Percentiles rank a stretch among this genome's conserved stretches.
These are phyloP conservation scores for Globisporangium acanthophoron DNA, from an alignment of 352 stramenopile species.

Conservation along the genomic window DNA sequence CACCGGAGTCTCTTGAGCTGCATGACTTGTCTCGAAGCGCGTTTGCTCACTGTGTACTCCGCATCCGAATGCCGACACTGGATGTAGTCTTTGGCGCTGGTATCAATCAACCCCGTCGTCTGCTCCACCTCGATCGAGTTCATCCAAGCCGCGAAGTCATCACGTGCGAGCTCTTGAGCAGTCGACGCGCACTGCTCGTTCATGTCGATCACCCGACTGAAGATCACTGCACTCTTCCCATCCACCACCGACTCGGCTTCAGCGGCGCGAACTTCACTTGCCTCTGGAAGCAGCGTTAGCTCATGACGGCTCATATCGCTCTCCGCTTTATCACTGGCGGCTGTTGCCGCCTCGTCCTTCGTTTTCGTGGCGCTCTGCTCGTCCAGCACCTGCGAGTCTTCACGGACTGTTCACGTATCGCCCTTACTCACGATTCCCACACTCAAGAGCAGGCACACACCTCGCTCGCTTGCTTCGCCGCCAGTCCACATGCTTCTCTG, in stretches of 20 bases:
- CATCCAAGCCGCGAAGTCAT: background rate
- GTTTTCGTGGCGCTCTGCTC: background rate
- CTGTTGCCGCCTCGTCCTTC: background rate
- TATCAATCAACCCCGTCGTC: background rate
- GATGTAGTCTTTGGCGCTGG: background rate
- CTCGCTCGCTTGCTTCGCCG: background rate
- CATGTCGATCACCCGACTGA: background rate
- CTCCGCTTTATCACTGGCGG: too few species aligned
- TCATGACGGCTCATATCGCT: background rate
- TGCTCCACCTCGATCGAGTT: background rate
- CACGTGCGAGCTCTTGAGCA: background rate
- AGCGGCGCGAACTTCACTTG: background rate
- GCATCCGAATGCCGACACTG: background rate
- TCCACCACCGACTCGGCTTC: background rate
- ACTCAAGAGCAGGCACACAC: background rate
- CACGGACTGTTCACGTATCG: background rate
- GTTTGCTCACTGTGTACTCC: background rate
- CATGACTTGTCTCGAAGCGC: background rate
- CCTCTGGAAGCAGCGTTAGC: background rate
- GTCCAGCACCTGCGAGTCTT: background rate
- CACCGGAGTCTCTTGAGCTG: constrained; percentile 3
- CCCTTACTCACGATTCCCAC: too few species aligned
- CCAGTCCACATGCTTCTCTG: background rate
- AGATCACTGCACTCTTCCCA: background rate
- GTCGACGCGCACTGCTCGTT: background rate